Base-by-base conservation (phyloP, 2,329 filamentous ascomycete species). In the Neospermospora avenae region DNA sequence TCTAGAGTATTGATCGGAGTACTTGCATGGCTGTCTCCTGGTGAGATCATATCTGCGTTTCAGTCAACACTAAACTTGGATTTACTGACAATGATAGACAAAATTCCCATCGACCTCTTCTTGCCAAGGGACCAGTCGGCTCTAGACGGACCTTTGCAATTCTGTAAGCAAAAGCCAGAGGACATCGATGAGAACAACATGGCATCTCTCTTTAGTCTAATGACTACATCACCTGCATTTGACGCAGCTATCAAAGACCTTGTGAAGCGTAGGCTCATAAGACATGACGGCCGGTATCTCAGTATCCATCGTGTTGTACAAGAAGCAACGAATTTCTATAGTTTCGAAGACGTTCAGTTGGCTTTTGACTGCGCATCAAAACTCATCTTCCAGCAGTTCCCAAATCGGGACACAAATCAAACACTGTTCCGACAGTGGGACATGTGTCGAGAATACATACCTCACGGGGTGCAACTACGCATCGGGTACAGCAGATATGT, bases 261-360 rank as follows among this genome's bases (percentile, higher is more conserved):
- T 2, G 2, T 59, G 0, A 24, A 48, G 3, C 45, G 55, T 11
- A 60, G 62, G 34, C 49, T 68, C 8, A 63, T 68, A 46, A 65
- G 48, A 6, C 52, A 63, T 42, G 67, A 67, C 35, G 59, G 60
- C 1, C 52, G 65, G 25, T 45, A 54, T 13, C 8, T 65, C 4
- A 64, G 28, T 8, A 62, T 57, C 7, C 65, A 68, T 61, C 62
- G 67, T 42, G 65, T 61, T 0, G 64, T 68, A 1, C 67, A 68
- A 51, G 66, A 68, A 49, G 66, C 66, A 0, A 63, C 61, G 45
- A 68, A 64, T 42, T 68, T 61, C 46, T 65, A 66, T 18, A 54
- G 45, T 34, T 7, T 35, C 6, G 13, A 57, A 10, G 65, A 67
- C 13, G 35, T 67, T 5, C 64, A 66, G 24, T 22, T 57, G 2